Conservation (phyloP, 306 rosid species). For the Echinosophora koreensis region DNA sequence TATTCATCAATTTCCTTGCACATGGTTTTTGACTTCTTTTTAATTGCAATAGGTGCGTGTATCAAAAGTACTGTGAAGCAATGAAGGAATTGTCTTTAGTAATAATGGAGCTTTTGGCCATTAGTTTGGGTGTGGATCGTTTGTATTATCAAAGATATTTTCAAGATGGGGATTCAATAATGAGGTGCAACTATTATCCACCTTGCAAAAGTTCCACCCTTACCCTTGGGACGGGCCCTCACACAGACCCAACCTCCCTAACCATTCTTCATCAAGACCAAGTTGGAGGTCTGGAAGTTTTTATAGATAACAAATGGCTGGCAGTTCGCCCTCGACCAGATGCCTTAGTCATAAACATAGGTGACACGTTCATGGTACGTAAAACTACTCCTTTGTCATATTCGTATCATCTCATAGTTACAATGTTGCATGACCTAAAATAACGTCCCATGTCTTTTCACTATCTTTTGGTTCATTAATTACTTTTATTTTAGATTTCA, state of each 20-base stretch:
- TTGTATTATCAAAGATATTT: constrained; percentile 57
- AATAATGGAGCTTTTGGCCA: constrained; percentile 74
- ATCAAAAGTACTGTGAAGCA: constrained; percentile 75
- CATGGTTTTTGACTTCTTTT: background rate
- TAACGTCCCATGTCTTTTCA: background rate
- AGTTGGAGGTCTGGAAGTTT: constrained; percentile 80
- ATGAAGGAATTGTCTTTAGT: constrained; percentile 56
- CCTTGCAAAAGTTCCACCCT: constrained; percentile 63
- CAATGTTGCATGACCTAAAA: background rate
- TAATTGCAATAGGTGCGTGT: constrained; percentile 59
- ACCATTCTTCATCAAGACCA: constrained; percentile 88
- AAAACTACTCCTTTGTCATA: too few relatives aligned
- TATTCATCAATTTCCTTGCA: background rate
- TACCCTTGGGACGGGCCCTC: constrained; percentile 86
- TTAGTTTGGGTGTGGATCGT: constrained; percentile 73
- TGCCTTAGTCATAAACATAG: constrained; percentile 77
- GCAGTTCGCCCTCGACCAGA: constrained; percentile 68
- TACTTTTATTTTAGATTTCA: too few relatives aligned
- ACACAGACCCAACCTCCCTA: constrained; percentile 80
- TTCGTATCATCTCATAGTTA: too few relatives aligned
- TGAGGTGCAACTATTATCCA: constrained; percentile 86
- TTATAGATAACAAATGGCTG: constrained; percentile 64
- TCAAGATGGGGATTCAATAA: constrained; percentile 73
- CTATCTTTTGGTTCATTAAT: too few relatives aligned
- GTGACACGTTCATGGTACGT: constrained; percentile 81